These are phyloP conservation scores for Orbilia oligospora DNA, from an alignment of 2,329 filamentous ascomycete genomes.

Conservation along the genomic window DNA sequence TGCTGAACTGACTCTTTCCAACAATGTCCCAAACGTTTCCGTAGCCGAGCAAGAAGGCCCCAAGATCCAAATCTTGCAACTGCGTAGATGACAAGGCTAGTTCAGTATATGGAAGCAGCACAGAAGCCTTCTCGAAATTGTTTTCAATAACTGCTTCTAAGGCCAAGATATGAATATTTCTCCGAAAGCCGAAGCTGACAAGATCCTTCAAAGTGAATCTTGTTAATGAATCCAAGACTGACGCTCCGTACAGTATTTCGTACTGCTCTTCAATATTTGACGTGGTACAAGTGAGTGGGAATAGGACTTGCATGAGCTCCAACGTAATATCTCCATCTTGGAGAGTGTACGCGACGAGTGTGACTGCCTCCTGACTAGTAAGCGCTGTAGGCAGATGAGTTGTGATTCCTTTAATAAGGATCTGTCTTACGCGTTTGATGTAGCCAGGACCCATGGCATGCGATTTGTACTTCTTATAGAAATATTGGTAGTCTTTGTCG, in stretches of 20 bases:
- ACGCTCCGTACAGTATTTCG: neutral
- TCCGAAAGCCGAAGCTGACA: constrained; percentile 19
- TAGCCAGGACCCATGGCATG: neutral
- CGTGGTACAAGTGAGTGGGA: neutral
- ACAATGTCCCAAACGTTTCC: constrained; percentile 22
- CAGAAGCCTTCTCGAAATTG: neutral
- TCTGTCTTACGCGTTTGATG: neutral
- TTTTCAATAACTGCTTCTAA: constrained; percentile 20
- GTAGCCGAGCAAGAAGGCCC: neutral
- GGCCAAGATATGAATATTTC: constrained; percentile 11
- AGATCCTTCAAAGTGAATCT: neutral
- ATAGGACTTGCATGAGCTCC: neutral
- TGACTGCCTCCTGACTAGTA: neutral
- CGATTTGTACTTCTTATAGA: constrained; percentile 5
- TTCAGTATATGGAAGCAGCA: constrained; percentile 1
- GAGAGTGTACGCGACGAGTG: constrained; percentile 1
- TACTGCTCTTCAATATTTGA: constrained; percentile 14
- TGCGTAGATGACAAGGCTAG: neutral
- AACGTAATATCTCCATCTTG: neutral
- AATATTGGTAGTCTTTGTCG: neutral
- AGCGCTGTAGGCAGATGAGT: neutral
- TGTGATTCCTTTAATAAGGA: constrained; percentile 6
- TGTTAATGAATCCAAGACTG: neutral
- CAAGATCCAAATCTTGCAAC: neutral
- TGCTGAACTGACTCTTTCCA: neutral